These are phyloP conservation scores for Trichoderma virens DNA, from an alignment of 495 filamentous ascomycete genomes.

Conservation along the genomic window DNA sequence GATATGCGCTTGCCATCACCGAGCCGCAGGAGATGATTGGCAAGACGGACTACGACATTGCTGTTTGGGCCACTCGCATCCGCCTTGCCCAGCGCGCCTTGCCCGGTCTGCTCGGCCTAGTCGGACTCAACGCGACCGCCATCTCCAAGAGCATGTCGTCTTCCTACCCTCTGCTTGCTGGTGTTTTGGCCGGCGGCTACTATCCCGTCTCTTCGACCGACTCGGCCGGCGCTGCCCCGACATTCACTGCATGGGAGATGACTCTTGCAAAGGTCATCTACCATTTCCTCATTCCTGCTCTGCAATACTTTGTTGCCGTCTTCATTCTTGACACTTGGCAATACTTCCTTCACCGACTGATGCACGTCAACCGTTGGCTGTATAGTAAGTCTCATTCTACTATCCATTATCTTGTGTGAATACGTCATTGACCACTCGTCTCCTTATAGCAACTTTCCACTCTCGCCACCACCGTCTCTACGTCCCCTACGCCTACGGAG, in stretches of 20 bases:
- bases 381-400: conserved; percentile 64
- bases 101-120: conserved; percentile 46
- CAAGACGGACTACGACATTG: conserved; percentile 73
- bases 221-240: conserved; percentile 39
- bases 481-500: conserved; percentile 94
- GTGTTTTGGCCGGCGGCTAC: conserved; percentile 60
- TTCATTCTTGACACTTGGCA: conserved; percentile 87
- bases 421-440: conserved; percentile 15
- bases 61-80: conserved; percentile 70
- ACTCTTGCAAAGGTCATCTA: conserved; percentile 66
- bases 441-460: conserved; percentile 66
- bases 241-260: conserved; percentile 70
- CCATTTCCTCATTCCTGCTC: conserved; percentile 62
- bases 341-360: conserved; percentile 88
- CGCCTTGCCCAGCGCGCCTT: conserved; percentile 62
- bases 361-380: conserved; percentile 94
- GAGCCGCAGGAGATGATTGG: conserved; percentile 61
- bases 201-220: conserved; percentile 52
- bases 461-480: conserved; percentile 92
- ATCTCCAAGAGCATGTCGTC: conserved; percentile 48
- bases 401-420: background rate
- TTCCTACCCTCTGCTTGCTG: conserved; percentile 57
- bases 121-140: conserved; percentile 50
- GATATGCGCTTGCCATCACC: conserved; percentile 50
- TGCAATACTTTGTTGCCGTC: conserved; percentile 68